Conservation (phyloP, 148 eudicot species). For the Chenopodium quinoa region DNA sequence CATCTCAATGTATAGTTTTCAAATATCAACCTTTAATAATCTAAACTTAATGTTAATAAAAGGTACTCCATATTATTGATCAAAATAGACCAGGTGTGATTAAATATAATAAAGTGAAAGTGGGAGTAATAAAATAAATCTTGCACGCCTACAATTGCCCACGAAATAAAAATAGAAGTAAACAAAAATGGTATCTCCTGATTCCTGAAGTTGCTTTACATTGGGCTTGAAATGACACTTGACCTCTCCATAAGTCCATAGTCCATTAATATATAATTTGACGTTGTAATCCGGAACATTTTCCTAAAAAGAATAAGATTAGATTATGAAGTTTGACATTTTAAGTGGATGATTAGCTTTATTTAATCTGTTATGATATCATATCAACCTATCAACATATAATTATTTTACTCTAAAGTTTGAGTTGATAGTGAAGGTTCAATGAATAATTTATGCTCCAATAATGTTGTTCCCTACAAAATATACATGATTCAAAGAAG, state of each 20-base stretch:
- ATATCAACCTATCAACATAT: not conserved
- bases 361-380: not conserved
- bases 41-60: too few species aligned
- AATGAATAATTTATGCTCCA: slow-evolving; percentile 5
- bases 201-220: not conserved
- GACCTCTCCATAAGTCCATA: not conserved
- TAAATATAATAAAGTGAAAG: too few species aligned
- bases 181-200: not conserved
- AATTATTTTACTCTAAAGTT: not conserved
- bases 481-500: not conserved
- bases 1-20: too few species aligned
- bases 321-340: not conserved
- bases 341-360: not conserved
- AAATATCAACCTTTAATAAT: too few species aligned
- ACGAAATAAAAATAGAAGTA: too few species aligned
- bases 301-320: not conserved
- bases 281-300: not conserved
- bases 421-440: slow-evolving; percentile 13
- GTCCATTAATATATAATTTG: not conserved
- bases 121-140: too few species aligned
- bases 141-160: not conserved
- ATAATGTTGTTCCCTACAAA: slow-evolving; percentile 9
- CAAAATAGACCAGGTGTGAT: too few species aligned
- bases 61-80: too few species aligned
- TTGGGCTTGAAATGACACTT: not conserved